Evolutionary conservation across 1,284 basidiomycete genomes (phyloP).

Genomic region (Ceratobasidium sp.): DNA sequence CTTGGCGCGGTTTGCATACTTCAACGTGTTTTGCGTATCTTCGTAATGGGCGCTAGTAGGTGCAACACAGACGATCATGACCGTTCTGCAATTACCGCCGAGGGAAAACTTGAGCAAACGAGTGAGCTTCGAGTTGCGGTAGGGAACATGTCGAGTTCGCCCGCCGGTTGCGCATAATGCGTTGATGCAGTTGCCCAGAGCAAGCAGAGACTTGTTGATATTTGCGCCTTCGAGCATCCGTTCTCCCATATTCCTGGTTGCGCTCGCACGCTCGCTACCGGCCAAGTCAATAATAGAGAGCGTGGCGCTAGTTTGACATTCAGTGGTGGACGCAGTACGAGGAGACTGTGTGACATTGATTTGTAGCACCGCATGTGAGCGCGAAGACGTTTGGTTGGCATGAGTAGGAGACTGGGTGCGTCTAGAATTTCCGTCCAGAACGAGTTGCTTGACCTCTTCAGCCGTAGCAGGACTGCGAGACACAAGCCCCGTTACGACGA

Average conservation of each 20-base stretch:
- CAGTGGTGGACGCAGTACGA: conserved; percentile 77
- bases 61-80: conserved; percentile 96
- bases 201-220: conserved; percentile 95
- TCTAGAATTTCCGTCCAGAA: conserved; percentile 82
- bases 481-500: conserved; percentile 84
- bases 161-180: conserved; percentile 90
- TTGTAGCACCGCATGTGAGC: conserved; percentile 94
- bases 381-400: conserved; percentile 91
- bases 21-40: conserved; percentile 94
- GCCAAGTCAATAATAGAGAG: conserved; percentile 96
- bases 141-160: conserved; percentile 85
- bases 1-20: conserved; percentile 94
- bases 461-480: conserved; percentile 79
- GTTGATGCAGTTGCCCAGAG: conserved; percentile 95
- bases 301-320: conserved; percentile 81
- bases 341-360: conserved; percentile 87
- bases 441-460: conserved; percentile 90
- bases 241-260: conserved; percentile 94
- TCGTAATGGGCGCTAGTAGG: conserved; percentile 94
- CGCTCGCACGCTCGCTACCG: conserved; percentile 92
- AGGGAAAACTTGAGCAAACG: conserved; percentile 94
- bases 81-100: conserved; percentile 96
- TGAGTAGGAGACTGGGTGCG: conserved; percentile 91
- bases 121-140: conserved; percentile 95
- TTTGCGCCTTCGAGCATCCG: conserved; percentile 97